phyloP scores from a whole-genome alignment of 2,329 filamentous ascomycete genomes.

The Fusarium virguliforme region DNA sequence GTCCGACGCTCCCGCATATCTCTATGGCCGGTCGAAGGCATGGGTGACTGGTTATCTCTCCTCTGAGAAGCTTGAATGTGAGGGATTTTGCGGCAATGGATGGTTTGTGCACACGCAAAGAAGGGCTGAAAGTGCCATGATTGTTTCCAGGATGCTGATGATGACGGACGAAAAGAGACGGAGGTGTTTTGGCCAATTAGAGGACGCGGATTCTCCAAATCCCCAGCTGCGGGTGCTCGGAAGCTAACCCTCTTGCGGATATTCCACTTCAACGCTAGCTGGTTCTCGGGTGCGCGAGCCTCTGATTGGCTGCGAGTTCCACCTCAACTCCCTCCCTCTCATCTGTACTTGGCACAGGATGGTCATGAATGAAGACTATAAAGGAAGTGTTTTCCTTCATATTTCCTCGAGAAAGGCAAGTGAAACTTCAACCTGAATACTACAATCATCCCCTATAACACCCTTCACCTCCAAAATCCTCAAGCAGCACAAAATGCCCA shows the following conservation, averaged over 20 bases:
- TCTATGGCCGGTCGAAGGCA: slow-evolving; percentile 1
- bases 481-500: slow-evolving; percentile 50
- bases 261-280: slow-evolving; percentile 46
- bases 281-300: slow-evolving; percentile 40
- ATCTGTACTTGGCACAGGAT: background rate
- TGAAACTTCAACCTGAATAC: background rate
- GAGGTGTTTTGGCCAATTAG: background rate
- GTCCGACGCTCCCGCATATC: background rate
- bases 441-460: background rate
- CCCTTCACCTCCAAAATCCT: background rate
- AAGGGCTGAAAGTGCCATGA: background rate
- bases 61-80: background rate
- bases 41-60: background rate
- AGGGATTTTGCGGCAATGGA: background rate
- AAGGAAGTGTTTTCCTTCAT: background rate
- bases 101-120: background rate
- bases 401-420: background rate
- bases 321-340: background rate
- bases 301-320: slow-evolving; percentile 51
- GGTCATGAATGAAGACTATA: slow-evolving; percentile 22
- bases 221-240: background rate
- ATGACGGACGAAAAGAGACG: background rate
- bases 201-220: background rate
- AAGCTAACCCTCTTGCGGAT: slow-evolving; percentile 41
- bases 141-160: background rate